Base-by-base conservation (phyloP, 805 yeast species). In the Candida maltosa region DNA sequence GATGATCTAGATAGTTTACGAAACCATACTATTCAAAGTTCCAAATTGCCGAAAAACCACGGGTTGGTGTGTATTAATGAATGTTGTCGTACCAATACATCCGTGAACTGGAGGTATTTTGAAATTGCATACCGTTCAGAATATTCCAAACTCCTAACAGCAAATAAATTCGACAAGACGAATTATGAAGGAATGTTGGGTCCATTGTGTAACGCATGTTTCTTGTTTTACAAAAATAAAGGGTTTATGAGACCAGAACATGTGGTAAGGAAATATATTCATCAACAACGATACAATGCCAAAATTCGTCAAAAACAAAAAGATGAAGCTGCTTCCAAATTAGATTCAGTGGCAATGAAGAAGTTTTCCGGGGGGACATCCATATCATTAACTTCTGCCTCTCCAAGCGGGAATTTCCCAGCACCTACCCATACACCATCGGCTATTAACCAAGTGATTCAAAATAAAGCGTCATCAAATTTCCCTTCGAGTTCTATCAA, bases 101-200 rank as follows among this genome's bases (percentile, higher is more conserved):
- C 70, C 10, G 64, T 66, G 9, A 59, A 66, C 10, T 68, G 73
- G 73, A 49, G 72, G 32, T 65, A 62, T 41, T 66, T 68, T 41
- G 73, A 67, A 45, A 58, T 67, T 12, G 63, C 56, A 21, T 62
- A 58, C 41, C 62, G 56, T 34, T 58, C 69, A 8, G 56, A 55
- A 35, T 64, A 59, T 42, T 62, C 60, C 40, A 60, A 57, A 21
- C 56, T 65, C 16, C 65, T 57, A 36, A 49, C 61, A 33, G 63
- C 70, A 6, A 55, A 52, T 22, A 57, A 56, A 32, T 65, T 67
- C 41, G 61, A 66, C 47, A 63, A 62, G 44, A 56, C 54, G 38
- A 49, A 62, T 39, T 67, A 64, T 40, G 70, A 67, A 32, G 73
- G 72, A 5, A 67, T 67, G 73, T 64, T 61, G 46, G 73, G 73